These are phyloP conservation scores for Adiantum capillusveneris DNA, from an alignment of 75 land plant species.

Conservation along the genomic window DNA sequence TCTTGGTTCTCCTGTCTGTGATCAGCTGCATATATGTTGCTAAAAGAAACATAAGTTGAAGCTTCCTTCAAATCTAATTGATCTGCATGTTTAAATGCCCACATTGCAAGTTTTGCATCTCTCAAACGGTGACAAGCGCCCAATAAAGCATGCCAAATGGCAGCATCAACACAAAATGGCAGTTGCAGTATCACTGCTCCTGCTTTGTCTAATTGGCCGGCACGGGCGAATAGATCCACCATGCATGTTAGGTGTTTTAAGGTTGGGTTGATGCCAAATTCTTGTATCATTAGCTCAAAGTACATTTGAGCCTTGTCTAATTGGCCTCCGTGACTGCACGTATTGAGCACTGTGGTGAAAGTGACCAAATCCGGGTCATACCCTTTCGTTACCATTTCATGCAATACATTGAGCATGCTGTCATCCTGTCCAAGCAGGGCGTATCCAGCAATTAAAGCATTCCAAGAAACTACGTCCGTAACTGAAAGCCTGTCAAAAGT, in stretches of 20 bases:
- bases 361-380: conserved; percentile 45
- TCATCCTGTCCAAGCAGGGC: conserved; percentile 18
- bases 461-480: conserved; percentile 68
- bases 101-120: neutral
- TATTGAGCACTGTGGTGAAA: conserved; percentile 42
- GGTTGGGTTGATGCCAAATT: conserved; percentile 31
- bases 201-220: conserved; percentile 51
- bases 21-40: neutral
- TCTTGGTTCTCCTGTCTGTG: no score
- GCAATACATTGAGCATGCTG: conserved; percentile 20
- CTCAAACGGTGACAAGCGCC: conserved; percentile 26
- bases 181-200: neutral
- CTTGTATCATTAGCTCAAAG: conserved; percentile 32
- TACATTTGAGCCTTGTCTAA: conserved; percentile 1
- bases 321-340: conserved; percentile 33
- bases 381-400: conserved; percentile 45
- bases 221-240: conserved; percentile 58
- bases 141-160: conserved; percentile 35
- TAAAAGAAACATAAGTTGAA: neutral
- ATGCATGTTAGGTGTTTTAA: conserved; percentile 59
- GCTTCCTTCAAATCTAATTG: neutral
- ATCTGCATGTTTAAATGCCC: neutral
- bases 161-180: neutral
- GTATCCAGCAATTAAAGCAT: conserved; percentile 52
- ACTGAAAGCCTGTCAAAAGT: conserved; percentile 44